phyloP scores from a whole-genome alignment of 2,329 filamentous ascomycete species.

The Colletotrichum sojae region DNA sequence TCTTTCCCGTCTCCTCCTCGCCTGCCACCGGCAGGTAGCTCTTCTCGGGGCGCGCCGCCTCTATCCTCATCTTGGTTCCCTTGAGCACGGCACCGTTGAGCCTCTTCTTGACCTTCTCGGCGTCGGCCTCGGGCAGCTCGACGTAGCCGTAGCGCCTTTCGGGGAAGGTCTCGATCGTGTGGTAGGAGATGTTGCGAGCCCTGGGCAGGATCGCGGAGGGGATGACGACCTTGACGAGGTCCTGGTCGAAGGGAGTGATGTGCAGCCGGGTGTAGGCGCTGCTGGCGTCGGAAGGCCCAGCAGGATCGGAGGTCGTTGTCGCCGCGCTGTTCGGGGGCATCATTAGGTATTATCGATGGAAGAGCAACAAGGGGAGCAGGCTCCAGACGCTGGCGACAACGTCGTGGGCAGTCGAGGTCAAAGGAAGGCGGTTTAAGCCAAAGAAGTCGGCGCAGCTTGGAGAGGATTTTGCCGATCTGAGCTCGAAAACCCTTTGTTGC shows the following conservation, averaged over 20 bases:
- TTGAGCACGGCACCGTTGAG: conserved; percentile 88
- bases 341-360: conserved; percentile 30
- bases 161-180: conserved; percentile 87
- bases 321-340: conserved; percentile 16
- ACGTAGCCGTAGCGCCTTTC: conserved; percentile 93
- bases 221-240: conserved; percentile 80
- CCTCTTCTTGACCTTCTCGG: conserved; percentile 92
- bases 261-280: conserved; percentile 75
- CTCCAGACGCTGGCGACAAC: conserved; percentile 12
- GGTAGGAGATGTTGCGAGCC: conserved; percentile 89
- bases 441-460: conserved; percentile 19
- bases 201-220: conserved; percentile 75
- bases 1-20: conserved; percentile 52
- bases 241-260: conserved; percentile 86
- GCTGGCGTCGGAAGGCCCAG: conserved; percentile 34
- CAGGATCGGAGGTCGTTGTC: conserved; percentile 11
- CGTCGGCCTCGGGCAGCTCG: conserved; percentile 84
- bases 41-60: conserved; percentile 80
- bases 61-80: conserved; percentile 87
- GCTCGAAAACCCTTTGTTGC: conserved; percentile 42
- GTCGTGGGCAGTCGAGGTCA: conserved; percentile 31
- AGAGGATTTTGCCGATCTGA: conserved; percentile 36
- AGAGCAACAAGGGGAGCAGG: not conserved
- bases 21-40: conserved; percentile 55
- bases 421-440: conserved; percentile 16